These are phyloP conservation scores for Suhomyces choctaworum DNA, from an alignment of 1,139 yeast genomes.

Conservation along the genomic window DNA sequence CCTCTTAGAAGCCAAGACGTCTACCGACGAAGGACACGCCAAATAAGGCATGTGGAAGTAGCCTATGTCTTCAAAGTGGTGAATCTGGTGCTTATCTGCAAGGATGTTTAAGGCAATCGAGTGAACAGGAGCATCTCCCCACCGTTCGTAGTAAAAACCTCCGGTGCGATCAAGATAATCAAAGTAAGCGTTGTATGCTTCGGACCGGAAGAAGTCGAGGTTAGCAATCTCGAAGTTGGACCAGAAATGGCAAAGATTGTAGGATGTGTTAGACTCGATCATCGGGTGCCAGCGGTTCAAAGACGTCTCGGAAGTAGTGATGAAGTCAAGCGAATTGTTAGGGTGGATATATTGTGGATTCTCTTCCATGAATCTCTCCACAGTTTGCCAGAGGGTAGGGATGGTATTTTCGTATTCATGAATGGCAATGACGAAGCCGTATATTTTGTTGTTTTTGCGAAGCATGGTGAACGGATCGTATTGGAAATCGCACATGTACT, in stretches of 20 bases:
- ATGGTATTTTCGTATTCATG: constrained; percentile 49
- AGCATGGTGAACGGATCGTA: constrained; percentile 46
- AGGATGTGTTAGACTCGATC: constrained; percentile 44
- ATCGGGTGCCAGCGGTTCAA: constrained; percentile 25
- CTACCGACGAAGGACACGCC: constrained; percentile 71
- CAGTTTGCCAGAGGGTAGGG: constrained; percentile 78
- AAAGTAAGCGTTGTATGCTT: constrained; percentile 68
- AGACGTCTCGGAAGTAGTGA: constrained; percentile 59
- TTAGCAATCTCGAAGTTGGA: constrained; percentile 89
- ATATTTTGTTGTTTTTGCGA: constrained; percentile 36
- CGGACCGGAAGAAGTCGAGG: constrained; percentile 74
- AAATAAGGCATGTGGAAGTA: constrained; percentile 81
- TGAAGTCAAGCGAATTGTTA: constrained; percentile 66
- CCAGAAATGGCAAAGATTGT: constrained; percentile 94
- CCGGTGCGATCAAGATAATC: constrained; percentile 68
- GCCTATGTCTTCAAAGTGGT: constrained; percentile 90
- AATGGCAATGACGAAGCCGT: constrained; percentile 47
- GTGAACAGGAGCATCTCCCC: constrained; percentile 99
- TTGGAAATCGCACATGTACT: constrained; percentile 50
- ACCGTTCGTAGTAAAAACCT: constrained; percentile 87
- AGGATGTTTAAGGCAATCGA: constrained; percentile 71
- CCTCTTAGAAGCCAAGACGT: constrained; percentile 53
- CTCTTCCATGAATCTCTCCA: constrained; percentile 59
- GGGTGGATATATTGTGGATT: constrained; percentile 67
- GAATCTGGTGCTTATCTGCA: constrained; percentile 66